A percentile compares a stretch with the other conserved stretches of the same genome.
These are phyloP conservation scores for Aureobasidium pullulans DNA, from an alignment of 2,329 filamentous ascomycete species.

Conservation along the genomic window DNA sequence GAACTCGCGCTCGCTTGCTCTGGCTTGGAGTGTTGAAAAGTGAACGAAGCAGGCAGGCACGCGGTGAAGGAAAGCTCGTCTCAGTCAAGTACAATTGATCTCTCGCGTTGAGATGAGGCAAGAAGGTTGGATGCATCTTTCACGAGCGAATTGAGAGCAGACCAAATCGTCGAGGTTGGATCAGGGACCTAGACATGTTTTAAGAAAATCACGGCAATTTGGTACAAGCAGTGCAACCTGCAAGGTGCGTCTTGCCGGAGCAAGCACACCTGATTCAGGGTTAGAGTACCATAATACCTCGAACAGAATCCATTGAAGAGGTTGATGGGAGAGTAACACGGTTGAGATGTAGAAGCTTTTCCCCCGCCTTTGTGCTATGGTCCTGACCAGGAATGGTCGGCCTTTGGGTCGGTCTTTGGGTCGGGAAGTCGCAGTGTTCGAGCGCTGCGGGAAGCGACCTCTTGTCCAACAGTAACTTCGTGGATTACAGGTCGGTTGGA, in stretches of 20 bases:
- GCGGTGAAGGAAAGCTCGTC: background rate
- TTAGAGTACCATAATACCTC: background rate
- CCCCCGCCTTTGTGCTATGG: slow-evolving; percentile 9
- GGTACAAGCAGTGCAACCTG: slow-evolving; percentile 9
- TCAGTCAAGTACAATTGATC: background rate
- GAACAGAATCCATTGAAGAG: background rate
- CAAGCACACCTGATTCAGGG: background rate
- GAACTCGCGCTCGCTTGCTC: background rate
- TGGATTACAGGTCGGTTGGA: background rate
- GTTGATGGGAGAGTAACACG: slow-evolving; percentile 2
- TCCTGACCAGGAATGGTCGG: background rate
- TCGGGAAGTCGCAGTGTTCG: slow-evolving; percentile 2
- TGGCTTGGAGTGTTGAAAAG: background rate
- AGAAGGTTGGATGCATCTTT: background rate
- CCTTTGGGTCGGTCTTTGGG: background rate
- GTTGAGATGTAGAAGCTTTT: slow-evolving; percentile 8
- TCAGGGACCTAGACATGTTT: background rate
- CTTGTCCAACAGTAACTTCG: background rate
- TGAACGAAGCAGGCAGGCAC: slow-evolving; percentile 3
- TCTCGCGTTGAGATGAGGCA: background rate
- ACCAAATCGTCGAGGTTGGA: slow-evolving; percentile 4
- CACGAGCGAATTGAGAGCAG: background rate
- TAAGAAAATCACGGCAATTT: background rate
- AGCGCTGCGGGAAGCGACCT: background rate
- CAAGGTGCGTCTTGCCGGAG: background rate